Evolutionary conservation across 257 asterid species (phyloP).

Genomic region (Solanum sitiens): DNA sequence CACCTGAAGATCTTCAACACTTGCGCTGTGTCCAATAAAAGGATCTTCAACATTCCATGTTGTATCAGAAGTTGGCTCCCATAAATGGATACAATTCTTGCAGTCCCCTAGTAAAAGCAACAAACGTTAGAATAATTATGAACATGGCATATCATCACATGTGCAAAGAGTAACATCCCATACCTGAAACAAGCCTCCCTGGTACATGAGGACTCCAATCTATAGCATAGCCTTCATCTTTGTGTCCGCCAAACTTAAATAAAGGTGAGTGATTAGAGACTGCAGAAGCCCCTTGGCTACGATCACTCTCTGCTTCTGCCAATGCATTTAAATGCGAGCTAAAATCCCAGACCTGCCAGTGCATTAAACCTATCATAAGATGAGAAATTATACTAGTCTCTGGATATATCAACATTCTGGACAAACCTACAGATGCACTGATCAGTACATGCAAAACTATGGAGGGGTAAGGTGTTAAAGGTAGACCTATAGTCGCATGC

Average conservation of each 20-base stretch:
- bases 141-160: not conserved
- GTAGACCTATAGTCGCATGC: too few relatives aligned
- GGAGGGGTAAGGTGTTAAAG: too few relatives aligned
- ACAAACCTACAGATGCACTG: too few relatives aligned
- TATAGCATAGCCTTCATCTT: constrained; percentile 92
- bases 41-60: constrained; percentile 61
- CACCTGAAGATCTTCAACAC: constrained; percentile 88
- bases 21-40: constrained; percentile 39
- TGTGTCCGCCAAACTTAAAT: constrained; percentile 59
- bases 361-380: not conserved
- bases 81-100: constrained; percentile 63
- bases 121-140: not conserved
- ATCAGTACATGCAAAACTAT: too few relatives aligned
- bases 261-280: constrained; percentile 58
- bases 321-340: constrained; percentile 64
- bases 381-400: not conserved
- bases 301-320: constrained; percentile 38
- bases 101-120: constrained; percentile 54
- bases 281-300: constrained; percentile 29
- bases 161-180: not conserved
- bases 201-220: constrained; percentile 93
- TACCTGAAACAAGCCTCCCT: constrained; percentile 87
- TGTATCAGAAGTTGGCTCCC: constrained; percentile 86
- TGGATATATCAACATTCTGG: not conserved
- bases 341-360: constrained; percentile 82